These are phyloP conservation scores for Apiotrichum veenhuisii DNA, from an alignment of 1,284 basidiomycete species.

Conservation along the genomic window DNA sequence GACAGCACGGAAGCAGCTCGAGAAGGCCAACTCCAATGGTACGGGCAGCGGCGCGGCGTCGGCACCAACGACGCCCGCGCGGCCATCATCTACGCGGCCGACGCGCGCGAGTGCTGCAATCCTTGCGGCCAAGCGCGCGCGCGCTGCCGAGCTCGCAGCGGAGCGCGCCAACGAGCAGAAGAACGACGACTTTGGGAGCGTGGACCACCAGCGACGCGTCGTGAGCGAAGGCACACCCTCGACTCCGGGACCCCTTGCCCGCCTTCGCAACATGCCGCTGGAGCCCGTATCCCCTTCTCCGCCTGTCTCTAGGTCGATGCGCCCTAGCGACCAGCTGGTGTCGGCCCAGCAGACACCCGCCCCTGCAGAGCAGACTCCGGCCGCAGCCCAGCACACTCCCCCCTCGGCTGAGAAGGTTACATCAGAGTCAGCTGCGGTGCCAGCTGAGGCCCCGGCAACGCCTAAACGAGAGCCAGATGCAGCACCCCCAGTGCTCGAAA, in stretches of 20 bases:
- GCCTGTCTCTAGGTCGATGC: neutral
- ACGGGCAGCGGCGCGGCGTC: neutral
- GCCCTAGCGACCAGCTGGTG: too few species aligned
- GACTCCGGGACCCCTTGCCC: neutral
- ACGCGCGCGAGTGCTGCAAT: constrained; percentile 24
- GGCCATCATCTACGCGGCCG: constrained; percentile 1
- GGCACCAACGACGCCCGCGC: neutral
- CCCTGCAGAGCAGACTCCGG: too few species aligned
- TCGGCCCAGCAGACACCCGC: neutral
- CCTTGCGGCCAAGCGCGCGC: constrained; percentile 39
- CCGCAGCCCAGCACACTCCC: too few species aligned
- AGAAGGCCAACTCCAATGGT: constrained; percentile 65
- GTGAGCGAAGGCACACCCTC: neutral
- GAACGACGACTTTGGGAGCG: neutral
- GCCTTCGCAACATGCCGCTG: neutral
- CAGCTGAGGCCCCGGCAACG: too few species aligned
- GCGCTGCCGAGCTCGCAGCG: constrained; percentile 35
- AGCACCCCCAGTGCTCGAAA: too few species aligned
- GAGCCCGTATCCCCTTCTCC: neutral
- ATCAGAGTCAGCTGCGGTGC: too few species aligned
- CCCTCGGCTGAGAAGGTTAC: too few species aligned
- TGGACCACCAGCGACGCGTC: too few species aligned
- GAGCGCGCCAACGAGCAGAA: neutral
- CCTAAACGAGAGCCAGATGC: too few species aligned
- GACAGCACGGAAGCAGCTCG: constrained; percentile 72